Evolutionary conservation across 2,329 filamentous ascomycete species (phyloP), one percentile per base, ranked within the genome.

Genomic region (Aspergillus pseudoterreus): DNA sequence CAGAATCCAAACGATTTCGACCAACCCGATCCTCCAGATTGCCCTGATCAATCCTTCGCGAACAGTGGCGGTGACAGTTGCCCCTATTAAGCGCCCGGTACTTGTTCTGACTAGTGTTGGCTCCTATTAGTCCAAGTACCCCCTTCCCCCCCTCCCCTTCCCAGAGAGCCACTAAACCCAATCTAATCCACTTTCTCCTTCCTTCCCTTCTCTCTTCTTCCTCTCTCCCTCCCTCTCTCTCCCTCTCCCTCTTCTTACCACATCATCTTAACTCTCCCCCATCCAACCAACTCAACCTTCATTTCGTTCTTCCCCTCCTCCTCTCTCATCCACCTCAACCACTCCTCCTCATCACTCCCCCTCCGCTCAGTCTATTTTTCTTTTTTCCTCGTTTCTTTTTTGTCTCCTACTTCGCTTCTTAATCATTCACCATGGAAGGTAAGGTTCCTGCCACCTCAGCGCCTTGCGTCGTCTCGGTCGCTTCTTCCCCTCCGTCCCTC

Each of bases 391-490:
- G 62, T 64, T 66, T 65, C 63, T 65, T 61, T 66, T 60, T 63
- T 60, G 52, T 57, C 62, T 65, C 63, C 64, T 39, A 64, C 65
- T 64, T 59, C 61, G 64, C 59, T 56, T 57, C 57, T 55, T 59
- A 58, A 61, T 57, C 61, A 53, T 69, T 72, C 78, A 80, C 71
- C 73, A 84, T 84, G 82, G 82, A 86, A 79, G 83, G 83, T 86
- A 82, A 77, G 81, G 74, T 70, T 69, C 59, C 56, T 54, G 61
- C 64, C 65, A 65, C 68, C 61, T 65, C 63, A 65, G 59, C 63
- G 57, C 54, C 58, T 60, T 57, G 48, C 57, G 46, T 57, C 51
- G 24, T 45, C 38, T 50, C 57, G 56, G 57, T 58, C 57, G 57
- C 53, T 43, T 45, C 45, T 47, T 45, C 47, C 47, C 45, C 38